A percentile compares a stretch with the other conserved stretches of the same genome.
Conservation (phyloP, 2,329 filamentous ascomycete genomes). For the Botrytis aclada region DNA sequence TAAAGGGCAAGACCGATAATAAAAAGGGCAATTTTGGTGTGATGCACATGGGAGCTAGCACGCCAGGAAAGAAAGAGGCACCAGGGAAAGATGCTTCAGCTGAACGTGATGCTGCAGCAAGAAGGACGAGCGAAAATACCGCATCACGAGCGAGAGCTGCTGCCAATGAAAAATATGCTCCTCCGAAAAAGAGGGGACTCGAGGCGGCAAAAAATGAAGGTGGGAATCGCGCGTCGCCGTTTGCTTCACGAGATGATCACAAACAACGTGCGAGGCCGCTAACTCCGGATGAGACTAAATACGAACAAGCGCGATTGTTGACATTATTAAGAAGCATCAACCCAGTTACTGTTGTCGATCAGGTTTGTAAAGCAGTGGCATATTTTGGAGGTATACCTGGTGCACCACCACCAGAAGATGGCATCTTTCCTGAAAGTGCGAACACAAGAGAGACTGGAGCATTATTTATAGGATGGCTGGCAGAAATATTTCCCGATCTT, state of each 20-base stretch:
- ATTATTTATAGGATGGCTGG: conserved; percentile 59
- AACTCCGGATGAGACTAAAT: conserved; percentile 51
- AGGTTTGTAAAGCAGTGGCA: conserved; percentile 59
- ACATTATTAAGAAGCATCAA: conserved; percentile 54
- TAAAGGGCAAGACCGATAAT: conserved; percentile 56
- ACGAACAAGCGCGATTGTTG: conserved; percentile 58
- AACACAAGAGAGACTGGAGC: conserved; percentile 55
- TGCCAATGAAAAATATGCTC: conserved; percentile 52
- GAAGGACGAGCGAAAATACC: conserved; percentile 60
- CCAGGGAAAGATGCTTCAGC: conserved; percentile 45
- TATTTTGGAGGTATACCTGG: conserved; percentile 61
- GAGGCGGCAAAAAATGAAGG: conserved; percentile 30
- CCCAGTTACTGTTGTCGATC: conserved; percentile 56
- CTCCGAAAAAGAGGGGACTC: conserved; percentile 40
- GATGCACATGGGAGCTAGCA: conserved; percentile 56
- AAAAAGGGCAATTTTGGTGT: conserved; percentile 61
- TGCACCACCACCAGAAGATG: conserved; percentile 49
- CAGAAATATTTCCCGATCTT: conserved; percentile 57
- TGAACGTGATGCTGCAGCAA: conserved; percentile 54
- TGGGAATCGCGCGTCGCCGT: conserved; percentile 30
- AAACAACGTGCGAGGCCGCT: conserved; percentile 37
- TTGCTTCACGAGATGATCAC: conserved; percentile 33
- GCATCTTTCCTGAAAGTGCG: conserved; percentile 54
- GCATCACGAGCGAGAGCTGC: conserved; percentile 56
- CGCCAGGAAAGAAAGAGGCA: conserved; percentile 37